Base-by-base conservation (phyloP, 73 alveolate genomes). In the Paramecium octaurelia region DNA sequence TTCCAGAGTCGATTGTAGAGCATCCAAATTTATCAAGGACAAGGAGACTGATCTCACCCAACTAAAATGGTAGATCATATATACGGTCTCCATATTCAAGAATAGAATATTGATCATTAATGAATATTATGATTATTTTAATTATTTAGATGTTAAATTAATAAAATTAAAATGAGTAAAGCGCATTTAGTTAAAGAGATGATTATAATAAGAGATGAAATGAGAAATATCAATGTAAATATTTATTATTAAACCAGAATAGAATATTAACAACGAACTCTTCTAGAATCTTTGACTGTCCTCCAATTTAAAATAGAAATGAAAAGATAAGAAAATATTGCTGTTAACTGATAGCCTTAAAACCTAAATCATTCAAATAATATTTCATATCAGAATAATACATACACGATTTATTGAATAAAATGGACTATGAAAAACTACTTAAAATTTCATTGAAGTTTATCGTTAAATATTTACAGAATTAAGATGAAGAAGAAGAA, bases 381-480 rank as follows among this genome's bases (percentile, higher is more conserved):
- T 76, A 40, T 40, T 76, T 76, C 38, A 42, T 76, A 3, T 76
- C 88, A 18, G 88, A 76, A 18, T 20, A 38, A 76, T 76, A 76
- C 18, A 38, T 40, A n/a, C 5, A 20, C 9, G 88, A 76, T 6
- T 20, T 76, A 27, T 58, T 76, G 38, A 42, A 40, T 27, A 40
- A 18, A 36, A 16, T 29, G 20, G 42, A 76, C 5, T 29, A 27
- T 69, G 85, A 69, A 69, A 23, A 69, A 34, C 27, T 69, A 18
- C 50, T 68, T 21, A 7, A 27, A 69, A 27, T 69, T 18, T 27
- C 57, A 21, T 69, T 69, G 50, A 69, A 69, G 54, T 27, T 69
- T 23, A 69, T 34, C 35, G 23, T 23, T 69, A 69, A 69, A 69
- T 27, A 21, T 69, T 29, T 69, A 69, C 10, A 0, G 31, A 69